A percentile compares a stretch with the other conserved stretches of the same genome.
These are phyloP conservation scores for Colletotrichum agaves DNA, from an alignment of 2,329 filamentous ascomycete genomes.

Conservation along the genomic window DNA sequence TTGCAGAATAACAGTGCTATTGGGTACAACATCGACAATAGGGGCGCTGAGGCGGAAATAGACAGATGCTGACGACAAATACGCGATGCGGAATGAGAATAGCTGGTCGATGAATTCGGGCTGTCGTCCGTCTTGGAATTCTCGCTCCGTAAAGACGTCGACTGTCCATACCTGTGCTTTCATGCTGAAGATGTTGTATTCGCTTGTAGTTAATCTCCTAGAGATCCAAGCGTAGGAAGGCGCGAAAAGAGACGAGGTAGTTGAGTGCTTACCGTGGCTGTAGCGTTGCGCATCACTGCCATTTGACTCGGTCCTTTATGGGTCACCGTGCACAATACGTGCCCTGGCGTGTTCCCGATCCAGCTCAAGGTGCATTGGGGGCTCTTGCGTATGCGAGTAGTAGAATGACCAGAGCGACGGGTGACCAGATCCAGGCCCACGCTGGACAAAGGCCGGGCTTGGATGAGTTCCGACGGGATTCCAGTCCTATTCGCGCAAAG, in stretches of 20 bases:
- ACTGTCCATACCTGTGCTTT: neutral
- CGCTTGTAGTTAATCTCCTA: slow-evolving; percentile 1
- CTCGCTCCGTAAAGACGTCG: slow-evolving; percentile 1
- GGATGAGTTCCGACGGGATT: slow-evolving; percentile 27
- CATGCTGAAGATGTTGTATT: neutral
- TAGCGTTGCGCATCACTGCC: neutral
- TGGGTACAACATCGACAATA: neutral
- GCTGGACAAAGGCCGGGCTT: neutral
- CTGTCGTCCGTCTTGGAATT: slow-evolving; percentile 9
- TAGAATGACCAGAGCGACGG: slow-evolving; percentile 22
- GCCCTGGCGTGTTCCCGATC: neutral
- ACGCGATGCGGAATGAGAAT: neutral
- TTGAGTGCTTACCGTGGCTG: slow-evolving; percentile 4
- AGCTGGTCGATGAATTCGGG: slow-evolving; percentile 9
- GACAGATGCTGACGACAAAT: neutral
- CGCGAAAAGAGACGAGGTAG: neutral
- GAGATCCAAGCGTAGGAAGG: neutral
- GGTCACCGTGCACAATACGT: neutral
- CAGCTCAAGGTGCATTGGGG: slow-evolving; percentile 14
- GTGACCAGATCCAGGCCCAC: slow-evolving; percentile 14
- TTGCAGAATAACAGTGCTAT: neutral
- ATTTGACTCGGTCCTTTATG: neutral
- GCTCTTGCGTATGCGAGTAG: slow-evolving; percentile 16
- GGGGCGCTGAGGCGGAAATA: neutral
- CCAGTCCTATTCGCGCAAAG: slow-evolving; percentile 21